phyloP scores from a whole-genome alignment of 768 basidiomycete species.

The Lyophyllum atratum region DNA sequence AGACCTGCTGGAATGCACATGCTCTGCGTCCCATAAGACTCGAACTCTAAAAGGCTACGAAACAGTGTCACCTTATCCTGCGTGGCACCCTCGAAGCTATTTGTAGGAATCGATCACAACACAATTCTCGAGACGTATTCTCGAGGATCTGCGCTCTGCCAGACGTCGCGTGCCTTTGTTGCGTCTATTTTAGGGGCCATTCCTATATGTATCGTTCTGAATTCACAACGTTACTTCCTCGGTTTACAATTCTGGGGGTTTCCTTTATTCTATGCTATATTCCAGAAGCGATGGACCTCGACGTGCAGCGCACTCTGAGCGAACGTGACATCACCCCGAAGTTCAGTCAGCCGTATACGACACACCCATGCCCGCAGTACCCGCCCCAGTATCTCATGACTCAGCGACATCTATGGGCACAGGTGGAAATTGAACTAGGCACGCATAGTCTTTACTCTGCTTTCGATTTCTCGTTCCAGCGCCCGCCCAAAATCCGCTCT shows the following conservation, averaged over 20 bases:
- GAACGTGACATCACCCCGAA: neutral
- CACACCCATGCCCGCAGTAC: neutral
- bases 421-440: neutral
- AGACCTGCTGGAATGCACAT: neutral
- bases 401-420: neutral
- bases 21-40: neutral
- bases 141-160: neutral
- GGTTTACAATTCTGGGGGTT: neutral
- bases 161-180: neutral
- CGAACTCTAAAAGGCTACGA: neutral
- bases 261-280: neutral
- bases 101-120: neutral
- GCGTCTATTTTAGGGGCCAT: neutral
- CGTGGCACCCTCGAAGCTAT: neutral
- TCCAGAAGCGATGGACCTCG: neutral
- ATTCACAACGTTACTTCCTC: neutral
- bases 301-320: neutral
- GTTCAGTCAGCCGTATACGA: neutral
- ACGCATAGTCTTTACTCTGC: neutral
- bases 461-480: neutral
- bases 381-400: too few relatives aligned
- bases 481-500: slow-evolving; percentile 1
- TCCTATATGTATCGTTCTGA: neutral
- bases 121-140: neutral
- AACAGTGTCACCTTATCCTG: neutral